A percentile compares a stretch with the other conserved stretches of the same genome.
Conservation (phyloP, 108 stramenopile species). For the Epipyxis sp. region DNA sequence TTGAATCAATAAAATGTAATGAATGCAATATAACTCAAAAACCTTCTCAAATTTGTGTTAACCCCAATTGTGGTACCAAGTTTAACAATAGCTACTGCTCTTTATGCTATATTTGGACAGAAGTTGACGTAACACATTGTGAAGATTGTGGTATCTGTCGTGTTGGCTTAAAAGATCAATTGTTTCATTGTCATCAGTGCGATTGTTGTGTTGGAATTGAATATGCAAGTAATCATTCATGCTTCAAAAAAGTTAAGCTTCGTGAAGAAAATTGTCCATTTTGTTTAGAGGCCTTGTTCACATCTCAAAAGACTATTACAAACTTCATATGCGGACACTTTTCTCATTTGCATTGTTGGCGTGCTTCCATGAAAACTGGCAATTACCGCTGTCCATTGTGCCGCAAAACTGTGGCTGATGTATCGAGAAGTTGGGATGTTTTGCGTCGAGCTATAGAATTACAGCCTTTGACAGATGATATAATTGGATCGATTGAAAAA, state of each 20-base stretch:
- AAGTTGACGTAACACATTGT: background rate
- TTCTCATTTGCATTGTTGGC: background rate
- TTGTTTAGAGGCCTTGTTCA: background rate
- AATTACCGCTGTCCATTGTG: background rate
- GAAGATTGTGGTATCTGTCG: slow-evolving; percentile 9
- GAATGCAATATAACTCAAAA: background rate
- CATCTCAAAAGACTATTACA: background rate
- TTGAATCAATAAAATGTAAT: background rate
- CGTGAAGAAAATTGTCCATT: background rate
- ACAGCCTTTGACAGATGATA: background rate
- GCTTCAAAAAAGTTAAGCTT: background rate
- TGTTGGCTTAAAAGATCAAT: background rate
- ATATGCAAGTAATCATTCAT: background rate
- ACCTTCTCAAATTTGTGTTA: background rate
- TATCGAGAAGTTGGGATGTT: background rate
- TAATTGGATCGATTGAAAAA: background rate
- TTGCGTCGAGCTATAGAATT: background rate
- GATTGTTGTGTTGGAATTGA: background rate
- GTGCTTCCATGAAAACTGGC: background rate
- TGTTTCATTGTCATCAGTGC: background rate
- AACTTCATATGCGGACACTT: background rate
- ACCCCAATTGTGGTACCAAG: background rate
- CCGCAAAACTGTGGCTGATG: background rate
- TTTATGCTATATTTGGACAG: background rate
- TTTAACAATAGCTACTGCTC: background rate